A percentile compares a stretch with the other conserved stretches of the same genome.
phyloP scores from a whole-genome alignment of 805 yeast species.

The Torulaspora gathmanii region DNA sequence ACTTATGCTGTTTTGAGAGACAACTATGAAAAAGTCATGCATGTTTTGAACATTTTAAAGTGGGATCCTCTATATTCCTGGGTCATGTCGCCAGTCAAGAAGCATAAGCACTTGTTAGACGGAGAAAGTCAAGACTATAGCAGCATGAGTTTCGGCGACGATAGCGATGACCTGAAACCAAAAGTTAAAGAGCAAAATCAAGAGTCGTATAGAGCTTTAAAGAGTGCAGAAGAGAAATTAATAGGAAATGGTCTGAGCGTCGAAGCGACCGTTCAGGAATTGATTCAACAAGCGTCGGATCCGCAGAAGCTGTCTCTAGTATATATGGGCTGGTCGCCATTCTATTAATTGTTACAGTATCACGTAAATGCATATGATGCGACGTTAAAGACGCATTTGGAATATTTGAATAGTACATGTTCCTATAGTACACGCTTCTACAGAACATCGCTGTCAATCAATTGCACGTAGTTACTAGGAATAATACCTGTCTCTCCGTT shows the following conservation, averaged over 20 bases:
- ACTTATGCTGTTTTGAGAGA: conserved; percentile 62
- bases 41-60: conserved; percentile 76
- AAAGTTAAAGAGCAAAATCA: conserved; percentile 41
- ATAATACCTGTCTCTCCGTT: conserved; percentile 94
- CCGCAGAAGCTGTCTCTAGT: conserved; percentile 63
- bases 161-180: conserved; percentile 13
- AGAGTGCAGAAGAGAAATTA: conserved; percentile 66
- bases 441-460: conserved; percentile 42
- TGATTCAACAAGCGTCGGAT: conserved; percentile 72
- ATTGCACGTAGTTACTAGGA: conserved; percentile 88
- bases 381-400: neutral
- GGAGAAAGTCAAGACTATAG: conserved; percentile 19
- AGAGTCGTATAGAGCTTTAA: conserved; percentile 78
- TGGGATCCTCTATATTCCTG: conserved; percentile 94
- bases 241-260: conserved; percentile 61
- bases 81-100: conserved; percentile 75
- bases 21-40: conserved; percentile 64
- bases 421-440: conserved; percentile 2
- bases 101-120: conserved; percentile 38
- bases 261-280: conserved; percentile 79
- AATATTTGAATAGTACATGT: neutral
- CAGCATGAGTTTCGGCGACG: conserved; percentile 6
- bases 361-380: neutral
- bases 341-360: conserved; percentile 39
- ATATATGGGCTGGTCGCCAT: conserved; percentile 83